Conservation (phyloP, 805 yeast species). For the Saturnispora galanensis region DNA sequence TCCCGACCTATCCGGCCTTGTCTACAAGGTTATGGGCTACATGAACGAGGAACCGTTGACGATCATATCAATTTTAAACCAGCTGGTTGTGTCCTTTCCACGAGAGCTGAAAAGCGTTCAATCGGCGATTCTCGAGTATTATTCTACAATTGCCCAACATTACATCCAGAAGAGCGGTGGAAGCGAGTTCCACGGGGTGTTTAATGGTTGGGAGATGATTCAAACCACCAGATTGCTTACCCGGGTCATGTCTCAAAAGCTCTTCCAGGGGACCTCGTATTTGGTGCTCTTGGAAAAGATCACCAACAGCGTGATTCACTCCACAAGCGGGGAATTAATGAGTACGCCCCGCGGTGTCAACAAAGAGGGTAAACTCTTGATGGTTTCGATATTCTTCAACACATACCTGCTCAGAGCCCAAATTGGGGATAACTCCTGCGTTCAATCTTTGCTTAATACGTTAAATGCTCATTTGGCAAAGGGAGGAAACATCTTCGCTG, state of each 20-base stretch:
- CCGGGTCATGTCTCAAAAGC: background rate
- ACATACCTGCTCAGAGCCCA: too few species aligned
- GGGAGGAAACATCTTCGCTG: too few species aligned
- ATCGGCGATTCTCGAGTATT: background rate
- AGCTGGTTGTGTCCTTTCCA: background rate
- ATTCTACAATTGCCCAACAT: background rate
- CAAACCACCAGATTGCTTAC: background rate
- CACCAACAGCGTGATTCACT: background rate
- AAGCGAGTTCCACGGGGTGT: constrained; percentile 2
- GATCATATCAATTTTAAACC: background rate
- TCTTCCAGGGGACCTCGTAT: background rate
- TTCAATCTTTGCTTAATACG: too few species aligned
- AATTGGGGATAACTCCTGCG: too few species aligned
- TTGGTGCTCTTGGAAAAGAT: background rate
- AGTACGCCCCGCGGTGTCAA: too few species aligned
- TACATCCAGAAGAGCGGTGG: background rate
- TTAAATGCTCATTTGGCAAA: too few species aligned
- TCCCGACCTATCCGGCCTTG: background rate
- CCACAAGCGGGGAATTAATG: too few species aligned
- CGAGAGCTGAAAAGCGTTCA: background rate
- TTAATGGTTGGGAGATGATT: constrained; percentile 1
- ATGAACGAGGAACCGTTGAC: background rate
- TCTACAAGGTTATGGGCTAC: background rate
- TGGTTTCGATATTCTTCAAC: too few species aligned
- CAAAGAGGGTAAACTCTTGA: too few species aligned